These are phyloP conservation scores for Botrytis byssoidea DNA, from an alignment of 2,329 filamentous ascomycete genomes.

Conservation along the genomic window DNA sequence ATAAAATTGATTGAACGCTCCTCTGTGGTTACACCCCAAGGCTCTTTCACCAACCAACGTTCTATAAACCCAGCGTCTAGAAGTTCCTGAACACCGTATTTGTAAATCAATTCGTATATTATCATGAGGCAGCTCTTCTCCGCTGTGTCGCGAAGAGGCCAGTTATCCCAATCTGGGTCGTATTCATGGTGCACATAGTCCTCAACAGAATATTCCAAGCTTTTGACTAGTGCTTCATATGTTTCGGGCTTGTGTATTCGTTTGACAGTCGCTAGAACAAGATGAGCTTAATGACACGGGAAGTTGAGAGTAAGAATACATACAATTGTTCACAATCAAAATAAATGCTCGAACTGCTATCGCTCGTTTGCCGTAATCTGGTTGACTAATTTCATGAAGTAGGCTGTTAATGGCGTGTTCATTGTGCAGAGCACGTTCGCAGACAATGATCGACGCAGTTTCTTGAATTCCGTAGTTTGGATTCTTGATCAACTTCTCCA, in stretches of 20 bases:
- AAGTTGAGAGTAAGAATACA: conserved; percentile 22
- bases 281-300: conserved; percentile 20
- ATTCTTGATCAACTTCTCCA: conserved; percentile 66
- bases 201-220: conserved; percentile 54
- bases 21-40: conserved; percentile 60
- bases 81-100: conserved; percentile 58
- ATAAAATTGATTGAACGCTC: conserved; percentile 55
- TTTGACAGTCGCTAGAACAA: conserved; percentile 26
- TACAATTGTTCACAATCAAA: conserved; percentile 53
- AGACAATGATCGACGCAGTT: conserved; percentile 60
- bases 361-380: conserved; percentile 59
- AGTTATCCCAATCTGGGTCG: conserved; percentile 61
- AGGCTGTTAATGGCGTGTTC: conserved; percentile 49
- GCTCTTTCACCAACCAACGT: conserved; percentile 71
- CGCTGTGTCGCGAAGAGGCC: conserved; percentile 58
- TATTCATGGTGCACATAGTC: conserved; percentile 53
- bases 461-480: conserved; percentile 72
- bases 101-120: conserved; percentile 44
- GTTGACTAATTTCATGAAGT: conserved; percentile 57
- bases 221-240: conserved; percentile 55
- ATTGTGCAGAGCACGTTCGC: conserved; percentile 60
- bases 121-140: conserved; percentile 62
- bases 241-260: conserved; percentile 35
- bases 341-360: conserved; percentile 55
- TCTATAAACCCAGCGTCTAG: conserved; percentile 65